phyloP scores from a whole-genome alignment of 345 rosid genomes.

The Isatis tinctoria region DNA sequence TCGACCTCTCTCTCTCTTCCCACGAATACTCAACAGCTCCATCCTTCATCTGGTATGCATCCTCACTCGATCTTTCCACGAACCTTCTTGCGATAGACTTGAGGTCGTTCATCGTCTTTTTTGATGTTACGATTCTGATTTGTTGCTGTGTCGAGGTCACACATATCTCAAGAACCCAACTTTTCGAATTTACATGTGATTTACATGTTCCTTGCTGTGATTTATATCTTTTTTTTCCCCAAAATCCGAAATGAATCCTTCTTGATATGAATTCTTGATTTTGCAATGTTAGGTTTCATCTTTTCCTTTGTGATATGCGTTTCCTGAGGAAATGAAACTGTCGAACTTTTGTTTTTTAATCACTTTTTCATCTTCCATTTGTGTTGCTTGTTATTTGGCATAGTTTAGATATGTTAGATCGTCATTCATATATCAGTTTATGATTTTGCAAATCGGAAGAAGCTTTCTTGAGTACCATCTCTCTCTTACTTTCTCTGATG shows the following conservation, averaged over 20 bases:
- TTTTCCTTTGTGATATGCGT: neutral
- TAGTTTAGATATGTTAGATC: neutral
- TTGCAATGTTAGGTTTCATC: neutral
- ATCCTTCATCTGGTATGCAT: conserved; percentile 40
- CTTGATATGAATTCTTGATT: neutral
- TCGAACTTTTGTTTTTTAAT: neutral
- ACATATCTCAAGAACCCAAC: neutral
- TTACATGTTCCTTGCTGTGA: neutral
- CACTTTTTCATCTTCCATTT: neutral
- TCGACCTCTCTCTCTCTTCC: conserved; percentile 49
- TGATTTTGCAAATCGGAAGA: neutral
- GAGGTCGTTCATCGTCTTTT: neutral
- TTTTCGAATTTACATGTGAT: neutral
- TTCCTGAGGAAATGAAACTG: neutral
- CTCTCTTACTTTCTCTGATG: too few species aligned
- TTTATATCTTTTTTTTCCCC: neutral
- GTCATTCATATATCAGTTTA: neutral
- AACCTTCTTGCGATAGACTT: neutral
- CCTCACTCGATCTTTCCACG: neutral
- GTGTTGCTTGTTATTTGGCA: neutral
- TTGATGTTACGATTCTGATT: neutral
- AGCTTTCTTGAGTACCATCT: neutral
- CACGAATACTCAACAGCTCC: conserved; percentile 28
- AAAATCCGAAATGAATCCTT: neutral
- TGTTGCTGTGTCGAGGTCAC: neutral